phyloP scores from a whole-genome alignment of 2,329 filamentous ascomycete species.

The Diaporthe citri region DNA sequence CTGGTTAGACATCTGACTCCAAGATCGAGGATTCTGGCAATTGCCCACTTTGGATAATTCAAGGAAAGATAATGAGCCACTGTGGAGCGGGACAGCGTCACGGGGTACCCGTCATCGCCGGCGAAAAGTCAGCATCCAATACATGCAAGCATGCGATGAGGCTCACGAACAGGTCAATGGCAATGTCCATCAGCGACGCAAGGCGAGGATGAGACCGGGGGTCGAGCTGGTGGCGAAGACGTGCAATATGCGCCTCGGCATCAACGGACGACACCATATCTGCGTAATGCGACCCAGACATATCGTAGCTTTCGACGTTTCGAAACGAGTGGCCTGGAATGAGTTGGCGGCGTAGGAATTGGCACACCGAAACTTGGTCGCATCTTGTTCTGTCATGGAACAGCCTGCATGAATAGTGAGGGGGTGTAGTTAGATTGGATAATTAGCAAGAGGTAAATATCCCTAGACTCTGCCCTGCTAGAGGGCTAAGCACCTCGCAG shows the following conservation, averaged over 20 bases:
- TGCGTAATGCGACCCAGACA: neutral
- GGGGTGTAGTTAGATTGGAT: too few species aligned
- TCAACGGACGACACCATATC: neutral
- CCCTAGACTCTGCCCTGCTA: neutral
- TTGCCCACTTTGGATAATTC: neutral
- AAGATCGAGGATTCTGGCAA: neutral
- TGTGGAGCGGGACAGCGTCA: neutral
- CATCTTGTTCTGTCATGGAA: too few species aligned
- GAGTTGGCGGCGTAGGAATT: too few species aligned
- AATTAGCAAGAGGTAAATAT: too few species aligned
- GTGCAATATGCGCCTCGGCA: neutral
- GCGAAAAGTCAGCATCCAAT: neutral
- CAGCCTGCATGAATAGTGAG: too few species aligned
- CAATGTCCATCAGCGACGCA: neutral
- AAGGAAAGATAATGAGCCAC: neutral
- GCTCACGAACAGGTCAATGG: neutral
- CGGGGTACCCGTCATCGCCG: neutral
- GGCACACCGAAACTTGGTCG: too few species aligned
- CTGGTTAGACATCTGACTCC: neutral
- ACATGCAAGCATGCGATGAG: neutral
- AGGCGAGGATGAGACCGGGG: neutral
- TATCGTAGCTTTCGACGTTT: neutral
- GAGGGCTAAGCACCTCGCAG: neutral
- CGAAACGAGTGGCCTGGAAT: too few species aligned
- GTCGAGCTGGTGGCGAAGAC: neutral